Percentiles rank a stretch among this genome's conserved stretches.
phyloP scores from a whole-genome alignment of 768 basidiomycete genomes.

The Leucosporidium creatinivorum region DNA sequence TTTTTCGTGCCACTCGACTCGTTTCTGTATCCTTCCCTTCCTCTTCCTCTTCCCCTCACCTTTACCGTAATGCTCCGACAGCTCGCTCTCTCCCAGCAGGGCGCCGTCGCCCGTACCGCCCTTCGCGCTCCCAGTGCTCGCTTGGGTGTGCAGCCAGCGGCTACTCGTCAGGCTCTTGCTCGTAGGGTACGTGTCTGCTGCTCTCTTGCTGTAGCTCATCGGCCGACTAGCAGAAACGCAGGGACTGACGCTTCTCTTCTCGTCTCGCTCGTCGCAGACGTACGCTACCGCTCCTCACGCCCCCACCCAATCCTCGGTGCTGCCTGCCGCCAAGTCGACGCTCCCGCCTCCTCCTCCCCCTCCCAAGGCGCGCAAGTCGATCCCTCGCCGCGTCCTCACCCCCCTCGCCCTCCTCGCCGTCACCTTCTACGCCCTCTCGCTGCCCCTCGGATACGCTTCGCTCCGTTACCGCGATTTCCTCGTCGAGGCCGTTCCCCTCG shows the following conservation, averaged over 20 bases:
- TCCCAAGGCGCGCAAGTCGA: constrained; percentile 20
- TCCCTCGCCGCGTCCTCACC: constrained; percentile 32
- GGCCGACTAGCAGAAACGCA: not conserved
- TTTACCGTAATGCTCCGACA: not conserved
- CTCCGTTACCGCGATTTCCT: constrained; percentile 74
- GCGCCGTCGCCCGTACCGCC: not conserved
- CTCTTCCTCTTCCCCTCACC: not conserved
- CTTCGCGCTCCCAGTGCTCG: not conserved
- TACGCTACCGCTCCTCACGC: not conserved
- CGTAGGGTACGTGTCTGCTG: not conserved
- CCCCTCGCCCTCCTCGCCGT: constrained; percentile 27
- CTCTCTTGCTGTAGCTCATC: not conserved
- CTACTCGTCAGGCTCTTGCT: not conserved
- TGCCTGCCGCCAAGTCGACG: not conserved
- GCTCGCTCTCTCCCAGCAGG: not conserved
- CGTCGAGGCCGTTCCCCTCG: constrained; percentile 69
- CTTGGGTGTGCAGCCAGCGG: too few species aligned
- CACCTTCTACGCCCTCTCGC: constrained; percentile 34
- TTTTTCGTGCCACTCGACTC: not conserved
- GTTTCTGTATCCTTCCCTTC: not conserved
- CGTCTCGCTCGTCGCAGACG: not conserved
- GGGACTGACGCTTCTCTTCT: not conserved
- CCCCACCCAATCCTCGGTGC: not conserved
- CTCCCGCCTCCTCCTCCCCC: constrained; percentile 1
- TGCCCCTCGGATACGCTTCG: constrained; percentile 32